Evolutionary conservation across 805 yeast species (phyloP), one percentile per base, ranked within the genome.

Genomic region (Nakazawaea laoshanensis): DNA sequence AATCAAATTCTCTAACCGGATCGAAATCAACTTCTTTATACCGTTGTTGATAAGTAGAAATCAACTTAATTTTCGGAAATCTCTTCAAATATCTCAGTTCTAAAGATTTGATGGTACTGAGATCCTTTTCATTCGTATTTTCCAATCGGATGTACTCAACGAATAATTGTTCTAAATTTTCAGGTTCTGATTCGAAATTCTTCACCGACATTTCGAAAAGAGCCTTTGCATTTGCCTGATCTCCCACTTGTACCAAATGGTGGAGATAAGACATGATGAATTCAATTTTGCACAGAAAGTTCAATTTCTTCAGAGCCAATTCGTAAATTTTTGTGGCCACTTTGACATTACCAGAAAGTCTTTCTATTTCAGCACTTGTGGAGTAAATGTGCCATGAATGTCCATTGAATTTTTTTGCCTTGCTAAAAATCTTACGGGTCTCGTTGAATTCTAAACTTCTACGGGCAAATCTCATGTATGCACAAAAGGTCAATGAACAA

Each of bases 341-440:
- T 34, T 73, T 77, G 16, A 67, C 58, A 40, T 77, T 81, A 32
- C 72, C 76, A 18, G 68, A 57, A 39, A 77, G 81, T 42, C 70
- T 77, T 49, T 89, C 98, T 61, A 87, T 64, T 49, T 74, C 61
- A 1, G 96, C 95, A 47, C 82, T 80, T 38, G 84, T 89, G 14
- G 78, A 77, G 54, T 70, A 89, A 14, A 89, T 69, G 44, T 85
- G 85, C 60, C 77, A 75, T 1, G 94, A 79, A 26, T 81, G 56
- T 8, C 62, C 57, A n/a, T 62, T 50, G 43, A 73, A 68, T 48
- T 76, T 74, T 45, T 95, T 72, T 7, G 82, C 80, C 43, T 66
- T 70, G 35, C 81, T 68, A 50, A 87, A 86, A 2, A 84, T 63
- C 16, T 62, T 50, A 40, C 97, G 69, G 2, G 94, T 87, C 23